Percentiles rank a stretch among this genome's conserved stretches.
Conservation (phyloP, 345 rosid genomes). For the Psidium guajava region DNA sequence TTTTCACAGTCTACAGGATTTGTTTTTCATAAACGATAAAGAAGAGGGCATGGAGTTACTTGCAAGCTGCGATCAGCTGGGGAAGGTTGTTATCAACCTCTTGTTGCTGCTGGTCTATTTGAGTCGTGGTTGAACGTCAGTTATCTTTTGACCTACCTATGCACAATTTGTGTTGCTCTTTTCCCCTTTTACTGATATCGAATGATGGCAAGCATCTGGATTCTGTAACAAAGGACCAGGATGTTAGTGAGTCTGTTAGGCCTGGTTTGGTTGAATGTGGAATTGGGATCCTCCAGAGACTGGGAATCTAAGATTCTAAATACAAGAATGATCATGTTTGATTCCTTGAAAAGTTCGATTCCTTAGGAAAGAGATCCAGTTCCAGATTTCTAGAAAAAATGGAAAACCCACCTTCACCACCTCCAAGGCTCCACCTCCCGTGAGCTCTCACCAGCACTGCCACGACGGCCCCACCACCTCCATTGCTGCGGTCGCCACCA, state of each 20-base stretch:
- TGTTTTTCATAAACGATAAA: not conserved
- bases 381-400: not conserved
- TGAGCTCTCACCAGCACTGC: not conserved
- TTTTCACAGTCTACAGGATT: not conserved
- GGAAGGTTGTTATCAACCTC: not conserved
- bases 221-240: not conserved
- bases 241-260: not conserved
- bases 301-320: not conserved
- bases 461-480: not conserved
- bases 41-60: not conserved
- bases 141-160: not conserved
- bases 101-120: not conserved
- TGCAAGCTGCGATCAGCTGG: not conserved
- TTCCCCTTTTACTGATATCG: not conserved
- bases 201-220: not conserved
- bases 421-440: not conserved
- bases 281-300: not conserved
- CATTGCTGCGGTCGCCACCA: not conserved
- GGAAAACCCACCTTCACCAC: not conserved
- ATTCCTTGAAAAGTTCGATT: not conserved
- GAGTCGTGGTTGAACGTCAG: not conserved
- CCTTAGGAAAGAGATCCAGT: not conserved
- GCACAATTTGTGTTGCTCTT: not conserved
- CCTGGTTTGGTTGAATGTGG: not conserved
- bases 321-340: not conserved